Evolutionary conservation across 2,329 filamentous ascomycete genomes (phyloP), one percentile per base, ranked within the genome.

Genomic region (Aspergillus thermomutatus): DNA sequence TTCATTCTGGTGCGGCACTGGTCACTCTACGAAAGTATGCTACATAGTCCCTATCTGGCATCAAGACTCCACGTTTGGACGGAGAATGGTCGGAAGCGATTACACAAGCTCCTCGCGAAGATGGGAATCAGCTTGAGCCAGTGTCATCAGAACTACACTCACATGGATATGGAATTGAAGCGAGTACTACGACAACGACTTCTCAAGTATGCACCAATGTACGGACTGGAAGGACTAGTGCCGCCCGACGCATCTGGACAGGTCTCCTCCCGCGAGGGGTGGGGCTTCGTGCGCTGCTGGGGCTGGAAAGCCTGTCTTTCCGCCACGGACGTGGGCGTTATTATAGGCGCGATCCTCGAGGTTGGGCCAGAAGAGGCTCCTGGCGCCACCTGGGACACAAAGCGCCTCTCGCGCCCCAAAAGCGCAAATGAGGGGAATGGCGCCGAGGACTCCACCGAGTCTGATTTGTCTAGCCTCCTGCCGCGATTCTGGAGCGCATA

Each of bases 151-250:
- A 93, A 87, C 70, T 99, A 97, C 71, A 91, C 92, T 0, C 94
- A 99, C 73, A 97, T 99, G 92, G 93, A 97, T 75, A 95, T 97
- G 87, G 88, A 96, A 74, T 79, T 99, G 34, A 99, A 97, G 76
- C 87, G 91, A 4, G 90, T 91, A 28, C 77, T 97, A 28, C 87
- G 93, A 45, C 85, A 90, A 49, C 91, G 95, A 58, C 82, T 99
- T 1, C 81, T 97, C 21, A 93, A 93, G 67, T 97, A 96, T 70
- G 92, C 92, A 0, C 91, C 91, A 1, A 82, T 96, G 59, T 99
- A 97, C 73, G 94, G 95, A 27, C 83, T 99, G 1, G 92, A 97
- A 62, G 94, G 93, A 52, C 86, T 99, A 68, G 92, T 99, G 0
- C 93, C 93, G 1, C 85, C 88, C 4, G 83, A 87, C 10, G 87